Evolutionary conservation across 169 alveolate genomes (phyloP).

Genomic region (Ichthyophthirius multifiliis): DNA sequence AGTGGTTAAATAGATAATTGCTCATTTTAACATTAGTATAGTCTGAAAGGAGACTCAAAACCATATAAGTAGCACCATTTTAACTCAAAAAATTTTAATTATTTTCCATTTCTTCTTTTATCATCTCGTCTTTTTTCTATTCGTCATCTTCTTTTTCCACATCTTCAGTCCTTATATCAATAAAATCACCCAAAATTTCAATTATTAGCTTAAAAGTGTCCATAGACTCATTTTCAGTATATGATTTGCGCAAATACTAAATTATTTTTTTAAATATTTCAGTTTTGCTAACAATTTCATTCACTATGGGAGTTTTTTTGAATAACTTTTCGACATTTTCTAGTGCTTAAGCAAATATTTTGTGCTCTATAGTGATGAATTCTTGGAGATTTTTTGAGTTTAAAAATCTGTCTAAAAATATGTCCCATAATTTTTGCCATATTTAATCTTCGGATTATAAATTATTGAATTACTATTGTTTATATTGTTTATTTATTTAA

Average conservation of each 20-base stretch:
- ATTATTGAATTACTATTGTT: not conserved
- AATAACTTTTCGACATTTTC: slow-evolving; percentile 29
- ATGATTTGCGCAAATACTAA: slow-evolving; percentile 15
- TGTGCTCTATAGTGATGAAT: slow-evolving; percentile 20
- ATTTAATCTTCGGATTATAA: not conserved
- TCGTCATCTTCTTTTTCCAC: slow-evolving; percentile 10
- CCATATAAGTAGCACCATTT: slow-evolving; percentile 32
- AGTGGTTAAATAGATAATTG: slow-evolving; percentile 13
- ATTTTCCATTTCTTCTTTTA: slow-evolving; percentile 17
- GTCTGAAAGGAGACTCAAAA: slow-evolving; percentile 12
- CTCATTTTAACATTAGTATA: slow-evolving; percentile 10
- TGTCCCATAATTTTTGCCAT: slow-evolving; percentile 20
- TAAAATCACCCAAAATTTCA: slow-evolving; percentile 27
- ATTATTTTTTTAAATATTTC: slow-evolving; percentile 33
- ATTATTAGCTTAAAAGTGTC: slow-evolving; percentile 13
- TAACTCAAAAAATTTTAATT: slow-evolving; percentile 23
- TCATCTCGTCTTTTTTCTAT: slow-evolving; percentile 14
- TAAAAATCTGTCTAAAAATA: slow-evolving; percentile 24
- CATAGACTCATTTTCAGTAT: slow-evolving; percentile 6
- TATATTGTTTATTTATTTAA: not conserved
- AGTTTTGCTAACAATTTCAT: slow-evolving; percentile 24
- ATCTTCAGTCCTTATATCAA: slow-evolving; percentile 13
- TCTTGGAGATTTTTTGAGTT: slow-evolving; percentile 1
- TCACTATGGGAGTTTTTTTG: slow-evolving; percentile 12
- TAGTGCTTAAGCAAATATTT: slow-evolving; percentile 35